Base-by-base conservation (phyloP, 1,139 yeast genomes). In the Debaryomyces psychrophilus region DNA sequence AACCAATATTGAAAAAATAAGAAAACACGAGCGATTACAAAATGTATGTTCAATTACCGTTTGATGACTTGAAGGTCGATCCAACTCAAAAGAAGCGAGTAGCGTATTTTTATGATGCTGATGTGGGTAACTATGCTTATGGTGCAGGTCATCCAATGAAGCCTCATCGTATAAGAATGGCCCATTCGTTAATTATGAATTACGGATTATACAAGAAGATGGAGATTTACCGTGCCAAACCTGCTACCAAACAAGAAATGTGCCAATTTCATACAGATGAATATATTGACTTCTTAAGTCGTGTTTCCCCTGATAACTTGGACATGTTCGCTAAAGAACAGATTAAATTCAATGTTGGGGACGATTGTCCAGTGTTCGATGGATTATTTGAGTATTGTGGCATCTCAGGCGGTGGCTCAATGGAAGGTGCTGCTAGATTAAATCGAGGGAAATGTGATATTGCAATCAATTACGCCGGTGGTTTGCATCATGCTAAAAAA, bases 81-180 rank as follows among this genome's bases (percentile, higher is more conserved):
- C 67, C 74, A 22, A 64, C 59, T 41, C 69, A 69, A 46, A 73
- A 73, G 58, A 73, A 71, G 51, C 57, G 79, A 44, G 75, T 74
- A 47, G 79, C 79, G 6, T 74, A 74, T 56, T 74, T 74, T 59
- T 74, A 74, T 54, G 79, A 74, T 54, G 77, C 96, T 36, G 98
- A 93, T 65, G 96, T 93, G 43, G 98, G 98, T 31, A 93, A 93
- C 70, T 93, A 92, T 67, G 96, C 97, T 39, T 93, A 93, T 65
- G 98, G 98, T 49, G 95, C 97, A 8, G 97, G 97, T 25, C 99
- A 93, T 67, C 97, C 97, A 43, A 92, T 92, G 98, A 93, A 93
- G 62, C 98, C 98, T 26, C 98, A 92, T 66, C 83, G 98, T 65
- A 92, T 93, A 75, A 86, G 98, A 82, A 92, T 92, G 98, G 96